Evolutionary conservation across 2,329 filamentous ascomycete genomes (phyloP).

Genomic region (Hymenoscyphus fructigenus): DNA sequence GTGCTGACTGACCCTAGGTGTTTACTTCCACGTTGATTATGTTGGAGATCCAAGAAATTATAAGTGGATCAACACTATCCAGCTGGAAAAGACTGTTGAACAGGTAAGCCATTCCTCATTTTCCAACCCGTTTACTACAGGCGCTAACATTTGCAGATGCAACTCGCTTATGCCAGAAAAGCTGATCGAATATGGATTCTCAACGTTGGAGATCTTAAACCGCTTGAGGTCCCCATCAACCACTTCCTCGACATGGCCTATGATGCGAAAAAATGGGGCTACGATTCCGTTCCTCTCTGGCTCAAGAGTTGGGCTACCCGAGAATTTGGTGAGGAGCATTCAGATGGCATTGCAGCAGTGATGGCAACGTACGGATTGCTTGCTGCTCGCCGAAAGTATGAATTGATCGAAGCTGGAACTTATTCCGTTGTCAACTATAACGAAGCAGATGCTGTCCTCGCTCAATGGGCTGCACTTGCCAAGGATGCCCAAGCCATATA

Average conservation of each 20-base stretch:
- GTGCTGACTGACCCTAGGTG: constrained; percentile 29
- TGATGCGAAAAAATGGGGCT: constrained; percentile 56
- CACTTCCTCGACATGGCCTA: constrained; percentile 58
- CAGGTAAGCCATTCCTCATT: constrained; percentile 37
- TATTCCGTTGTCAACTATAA: constrained; percentile 64
- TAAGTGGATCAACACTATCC: constrained; percentile 66
- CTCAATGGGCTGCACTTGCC: constrained; percentile 54
- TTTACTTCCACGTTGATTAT: constrained; percentile 63
- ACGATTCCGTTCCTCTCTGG: constrained; percentile 56
- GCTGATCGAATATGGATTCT: constrained; percentile 57
- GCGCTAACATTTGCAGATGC: constrained; percentile 49
- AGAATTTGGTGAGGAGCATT: constrained; percentile 53
- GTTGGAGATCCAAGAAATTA: constrained; percentile 49
- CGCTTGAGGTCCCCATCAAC: constrained; percentile 59
- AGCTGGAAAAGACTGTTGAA: constrained; percentile 63
- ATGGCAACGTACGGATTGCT: constrained; percentile 56
- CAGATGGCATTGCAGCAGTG: constrained; percentile 49
- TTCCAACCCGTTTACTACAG: neutral
- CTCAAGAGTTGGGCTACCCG: constrained; percentile 55
- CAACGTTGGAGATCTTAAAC: constrained; percentile 64
- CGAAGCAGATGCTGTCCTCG: constrained; percentile 58
- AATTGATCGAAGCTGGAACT: constrained; percentile 57
- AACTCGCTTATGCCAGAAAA: constrained; percentile 57
- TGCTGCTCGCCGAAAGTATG: constrained; percentile 60
- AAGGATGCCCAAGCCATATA: constrained; percentile 56